A percentile compares a stretch with the other conserved stretches of the same genome.
Conservation (phyloP, 2,329 filamentous ascomycete genomes). For the Fusarium tanahbumbuense region DNA sequence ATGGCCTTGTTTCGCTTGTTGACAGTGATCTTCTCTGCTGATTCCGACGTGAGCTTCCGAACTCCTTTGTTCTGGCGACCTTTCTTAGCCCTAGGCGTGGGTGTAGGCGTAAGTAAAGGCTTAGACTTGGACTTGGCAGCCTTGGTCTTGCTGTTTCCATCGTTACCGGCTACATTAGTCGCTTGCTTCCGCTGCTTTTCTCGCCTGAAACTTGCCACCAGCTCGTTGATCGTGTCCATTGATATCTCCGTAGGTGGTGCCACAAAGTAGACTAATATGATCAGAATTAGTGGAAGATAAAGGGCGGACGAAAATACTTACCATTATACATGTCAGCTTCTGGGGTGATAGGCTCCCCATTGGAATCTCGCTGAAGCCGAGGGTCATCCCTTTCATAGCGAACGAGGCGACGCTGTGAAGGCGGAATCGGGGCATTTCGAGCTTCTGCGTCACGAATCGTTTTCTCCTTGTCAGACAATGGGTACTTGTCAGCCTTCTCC, state of each 20-base stretch:
- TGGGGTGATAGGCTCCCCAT: not conserved
- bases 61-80: not conserved
- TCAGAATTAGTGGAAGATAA: not conserved
- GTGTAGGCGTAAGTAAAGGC: not conserved
- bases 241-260: not conserved
- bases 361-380: not conserved
- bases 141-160: not conserved
- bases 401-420: constrained; percentile 10
- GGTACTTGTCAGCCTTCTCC: not conserved
- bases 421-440: not conserved
- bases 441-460: not conserved
- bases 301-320: not conserved
- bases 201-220: not conserved
- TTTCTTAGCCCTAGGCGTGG: not conserved
- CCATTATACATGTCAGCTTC: not conserved
- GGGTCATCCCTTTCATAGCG: not conserved
- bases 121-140: constrained; percentile 1
- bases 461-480: not conserved
- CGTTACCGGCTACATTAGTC: not conserved
- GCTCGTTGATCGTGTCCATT: not conserved
- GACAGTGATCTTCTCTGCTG: not conserved
- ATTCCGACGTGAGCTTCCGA: not conserved
- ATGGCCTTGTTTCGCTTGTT: not conserved
- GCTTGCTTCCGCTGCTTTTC: not conserved
- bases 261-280: not conserved